Percentiles rank a stretch among this genome's conserved stretches.
phyloP scores from a whole-genome alignment of 176 grass and related monocot species.

The Oropetium thomaeum region DNA sequence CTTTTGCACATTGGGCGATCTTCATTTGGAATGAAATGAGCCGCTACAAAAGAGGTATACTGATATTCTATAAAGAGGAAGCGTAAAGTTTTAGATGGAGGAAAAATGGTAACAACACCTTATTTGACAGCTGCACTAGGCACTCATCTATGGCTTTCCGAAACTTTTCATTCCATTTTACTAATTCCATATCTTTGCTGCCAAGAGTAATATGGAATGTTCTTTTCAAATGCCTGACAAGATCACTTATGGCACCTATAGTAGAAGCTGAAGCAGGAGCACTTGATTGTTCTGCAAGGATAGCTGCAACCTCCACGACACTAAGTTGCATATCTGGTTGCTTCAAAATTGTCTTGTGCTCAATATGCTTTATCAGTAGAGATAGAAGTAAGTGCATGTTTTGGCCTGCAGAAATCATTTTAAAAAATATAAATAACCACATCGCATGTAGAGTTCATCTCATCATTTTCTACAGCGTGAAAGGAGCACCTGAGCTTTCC shows the following conservation, averaged over 20 bases:
- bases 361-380: constrained; percentile 93
- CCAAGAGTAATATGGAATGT: constrained; percentile 83
- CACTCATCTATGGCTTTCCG: constrained; percentile 79
- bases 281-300: constrained; percentile 78
- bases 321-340: constrained; percentile 87
- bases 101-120: constrained; percentile 51
- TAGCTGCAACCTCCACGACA: constrained; percentile 78
- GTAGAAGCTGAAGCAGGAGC: constrained; percentile 69
- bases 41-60: constrained; percentile 4
- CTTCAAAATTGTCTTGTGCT: constrained; percentile 84
- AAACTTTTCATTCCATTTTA: constrained; percentile 80
- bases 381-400: constrained; percentile 88
- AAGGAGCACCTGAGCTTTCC: constrained; percentile 74
- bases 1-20: neutral
- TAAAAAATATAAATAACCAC: constrained; percentile 34
- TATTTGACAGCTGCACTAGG: constrained; percentile 84
- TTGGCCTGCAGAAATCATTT: constrained; percentile 59
- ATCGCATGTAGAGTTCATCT: neutral
- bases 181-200: constrained; percentile 60
- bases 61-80: constrained; percentile 19
- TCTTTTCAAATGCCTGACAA: constrained; percentile 93
- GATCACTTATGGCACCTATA: constrained; percentile 94
- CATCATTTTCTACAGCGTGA: constrained; percentile 13
- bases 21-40: constrained; percentile 13
- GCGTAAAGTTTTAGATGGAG: constrained; percentile 24